Conservation (phyloP, 1,284 basidiomycete genomes). For the Pascua sp. region DNA sequence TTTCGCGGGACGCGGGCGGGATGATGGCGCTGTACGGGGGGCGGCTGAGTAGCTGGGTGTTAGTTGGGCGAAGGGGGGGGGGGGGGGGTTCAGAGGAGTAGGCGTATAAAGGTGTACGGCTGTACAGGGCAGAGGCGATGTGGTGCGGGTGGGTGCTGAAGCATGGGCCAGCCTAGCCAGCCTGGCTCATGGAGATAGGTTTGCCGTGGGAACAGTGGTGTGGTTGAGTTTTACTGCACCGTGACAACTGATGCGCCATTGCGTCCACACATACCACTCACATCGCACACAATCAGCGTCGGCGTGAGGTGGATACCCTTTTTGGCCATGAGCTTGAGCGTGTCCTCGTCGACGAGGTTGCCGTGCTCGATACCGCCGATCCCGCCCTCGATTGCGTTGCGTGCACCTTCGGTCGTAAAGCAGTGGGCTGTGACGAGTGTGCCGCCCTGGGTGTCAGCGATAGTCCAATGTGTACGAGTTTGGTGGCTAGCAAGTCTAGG, state of each 20-base stretch:
- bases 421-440: conserved; percentile 36
- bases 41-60: conserved; percentile 17
- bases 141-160: too few species aligned
- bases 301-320: conserved; percentile 53
- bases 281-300: conserved; percentile 52
- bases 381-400: conserved; percentile 37
- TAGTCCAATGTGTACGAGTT: too few species aligned
- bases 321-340: conserved; percentile 46
- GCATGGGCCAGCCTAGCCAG: too few species aligned
- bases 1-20: conserved; percentile 21
- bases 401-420: conserved; percentile 33
- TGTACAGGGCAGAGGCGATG: too few species aligned
- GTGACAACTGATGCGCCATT: too few species aligned
- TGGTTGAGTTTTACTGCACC: too few species aligned
- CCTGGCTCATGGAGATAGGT: too few species aligned
- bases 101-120: too few species aligned
- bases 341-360: conserved; percentile 39
- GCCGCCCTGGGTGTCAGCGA: conserved; percentile 7
- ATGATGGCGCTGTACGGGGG: conserved; percentile 27
- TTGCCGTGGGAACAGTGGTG: too few species aligned
- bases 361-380: conserved; percentile 55
- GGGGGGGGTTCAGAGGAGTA: too few species aligned
- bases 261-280: conserved; percentile 5
- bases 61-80: background rate
- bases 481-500: background rate